phyloP scores from a whole-genome alignment of 139 green algal species.

The Coccomyxa sp. region DNA sequence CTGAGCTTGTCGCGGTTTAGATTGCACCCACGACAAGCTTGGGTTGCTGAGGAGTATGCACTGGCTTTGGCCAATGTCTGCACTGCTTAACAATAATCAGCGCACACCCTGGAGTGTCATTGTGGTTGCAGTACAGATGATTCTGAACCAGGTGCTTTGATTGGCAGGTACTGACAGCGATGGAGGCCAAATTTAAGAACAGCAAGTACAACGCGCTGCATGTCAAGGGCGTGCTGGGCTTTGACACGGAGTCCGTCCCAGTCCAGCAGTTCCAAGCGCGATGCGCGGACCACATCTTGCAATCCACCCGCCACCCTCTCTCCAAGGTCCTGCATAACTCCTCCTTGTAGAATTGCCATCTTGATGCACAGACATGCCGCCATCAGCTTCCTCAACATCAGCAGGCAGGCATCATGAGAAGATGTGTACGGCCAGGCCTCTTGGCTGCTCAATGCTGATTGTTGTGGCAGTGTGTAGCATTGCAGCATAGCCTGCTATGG shows the following conservation, averaged over 20 bases:
- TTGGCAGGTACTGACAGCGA: not conserved
- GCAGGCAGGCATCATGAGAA: too few relatives aligned
- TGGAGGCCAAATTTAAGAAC: conserved; percentile 2
- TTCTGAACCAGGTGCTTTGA: not conserved
- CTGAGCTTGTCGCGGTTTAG: too few relatives aligned
- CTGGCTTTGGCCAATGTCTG: not conserved
- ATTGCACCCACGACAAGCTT: too few relatives aligned
- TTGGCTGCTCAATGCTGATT: not conserved
- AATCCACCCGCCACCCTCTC: not conserved
- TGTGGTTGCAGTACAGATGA: not conserved
- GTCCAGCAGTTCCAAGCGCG: conserved; percentile 7
- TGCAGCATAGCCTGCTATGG: not conserved
- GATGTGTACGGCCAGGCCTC: not conserved
- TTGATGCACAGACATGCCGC: too few relatives aligned
- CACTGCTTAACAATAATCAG: not conserved
- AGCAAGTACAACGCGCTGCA: not conserved
- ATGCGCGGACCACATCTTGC: not conserved
- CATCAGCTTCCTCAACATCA: too few relatives aligned
- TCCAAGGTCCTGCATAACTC: not conserved
- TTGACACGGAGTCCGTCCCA: conserved; percentile 7
- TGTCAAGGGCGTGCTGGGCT: not conserved
- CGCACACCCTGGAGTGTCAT: not conserved
- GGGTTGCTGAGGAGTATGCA: too few relatives aligned
- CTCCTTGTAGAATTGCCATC: not conserved
- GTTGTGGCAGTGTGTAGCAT: not conserved